Percentiles rank a stretch among this genome's conserved stretches.
Conservation (phyloP, 768 basidiomycete genomes). For the Kwoniella heveanensis region DNA sequence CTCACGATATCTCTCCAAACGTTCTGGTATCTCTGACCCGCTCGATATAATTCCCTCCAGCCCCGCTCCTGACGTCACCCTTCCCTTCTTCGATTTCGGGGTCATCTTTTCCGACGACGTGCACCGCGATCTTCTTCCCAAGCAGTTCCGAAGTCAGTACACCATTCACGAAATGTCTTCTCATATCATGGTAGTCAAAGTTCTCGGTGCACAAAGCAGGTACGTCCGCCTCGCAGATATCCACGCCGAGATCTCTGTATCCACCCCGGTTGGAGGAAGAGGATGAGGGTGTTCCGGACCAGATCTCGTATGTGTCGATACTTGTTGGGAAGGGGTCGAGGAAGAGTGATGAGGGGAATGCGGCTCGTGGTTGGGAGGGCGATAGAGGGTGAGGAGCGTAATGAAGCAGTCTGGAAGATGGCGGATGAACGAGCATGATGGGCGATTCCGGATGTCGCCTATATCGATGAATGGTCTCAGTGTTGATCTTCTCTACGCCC, state of each 20-base stretch:
- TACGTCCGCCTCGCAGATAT: conserved; percentile 64
- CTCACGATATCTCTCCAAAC: conserved; percentile 76
- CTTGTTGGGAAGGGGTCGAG: conserved; percentile 77
- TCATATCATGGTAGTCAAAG: conserved; percentile 92
- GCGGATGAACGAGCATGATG: conserved; percentile 53
- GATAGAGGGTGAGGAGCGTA: conserved; percentile 43
- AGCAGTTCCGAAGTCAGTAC: conserved; percentile 90
- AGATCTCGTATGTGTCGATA: conserved; percentile 71
- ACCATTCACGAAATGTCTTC: conserved; percentile 90
- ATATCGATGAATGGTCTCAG: too few species aligned
- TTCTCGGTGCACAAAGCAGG: conserved; percentile 97
- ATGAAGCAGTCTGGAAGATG: conserved; percentile 46
- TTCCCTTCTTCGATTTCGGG: conserved; percentile 7
- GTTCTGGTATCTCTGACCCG: conserved; percentile 89
- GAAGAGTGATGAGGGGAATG: conserved; percentile 50
- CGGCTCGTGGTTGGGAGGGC: conserved; percentile 32
- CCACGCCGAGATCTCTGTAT: conserved; percentile 53
- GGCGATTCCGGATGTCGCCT: conserved; percentile 65
- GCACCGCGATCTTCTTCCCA: conserved; percentile 91
- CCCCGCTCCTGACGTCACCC: conserved; percentile 27
- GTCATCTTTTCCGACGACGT: conserved; percentile 65
- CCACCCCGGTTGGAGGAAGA: conserved; percentile 28
- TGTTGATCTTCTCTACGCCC: too few species aligned
- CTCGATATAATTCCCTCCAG: conserved; percentile 78
- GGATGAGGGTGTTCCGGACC: conserved; percentile 64